phyloP scores from a whole-genome alignment of 2,329 filamentous ascomycete genomes.

The Exophiala aquamarina region DNA sequence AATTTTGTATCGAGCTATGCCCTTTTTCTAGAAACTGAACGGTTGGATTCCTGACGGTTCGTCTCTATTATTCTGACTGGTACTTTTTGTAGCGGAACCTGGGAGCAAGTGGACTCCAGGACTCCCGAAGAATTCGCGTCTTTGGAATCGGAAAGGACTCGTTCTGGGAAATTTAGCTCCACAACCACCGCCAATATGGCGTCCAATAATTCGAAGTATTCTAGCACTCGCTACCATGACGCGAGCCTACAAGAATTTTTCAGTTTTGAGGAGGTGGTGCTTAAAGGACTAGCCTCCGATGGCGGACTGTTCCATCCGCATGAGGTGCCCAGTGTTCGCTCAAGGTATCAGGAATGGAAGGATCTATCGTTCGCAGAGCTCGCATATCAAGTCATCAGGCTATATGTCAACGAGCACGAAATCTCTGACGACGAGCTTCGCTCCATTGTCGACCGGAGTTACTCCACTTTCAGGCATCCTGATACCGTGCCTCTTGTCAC shows the following conservation, averaged over 20 bases:
- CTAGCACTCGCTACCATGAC: conserved; percentile 19
- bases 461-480: conserved; percentile 80
- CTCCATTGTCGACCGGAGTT: conserved; percentile 78
- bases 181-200: conserved; percentile 10
- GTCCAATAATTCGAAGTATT: conserved; percentile 22
- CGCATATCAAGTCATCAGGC: conserved; percentile 78
- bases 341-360: conserved; percentile 71
- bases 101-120: too few species aligned
- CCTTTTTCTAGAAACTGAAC: too few species aligned
- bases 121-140: too few species aligned
- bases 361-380: conserved; percentile 77
- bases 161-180: background rate
- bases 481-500: conserved; percentile 77
- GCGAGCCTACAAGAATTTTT: conserved; percentile 52
- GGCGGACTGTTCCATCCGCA: conserved; percentile 89
- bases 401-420: conserved; percentile 82
- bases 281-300: conserved; percentile 84
- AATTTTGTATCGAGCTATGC: too few species aligned
- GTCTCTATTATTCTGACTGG: too few species aligned
- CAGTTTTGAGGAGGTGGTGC: conserved; percentile 86
- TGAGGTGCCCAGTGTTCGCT: conserved; percentile 66
- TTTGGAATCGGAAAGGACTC: too few species aligned
- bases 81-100: too few species aligned
- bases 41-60: too few species aligned
- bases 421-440: conserved; percentile 79